These are phyloP conservation scores for Aspergillus chevalieri DNA, from an alignment of 2,329 filamentous ascomycete genomes.

Conservation along the genomic window DNA sequence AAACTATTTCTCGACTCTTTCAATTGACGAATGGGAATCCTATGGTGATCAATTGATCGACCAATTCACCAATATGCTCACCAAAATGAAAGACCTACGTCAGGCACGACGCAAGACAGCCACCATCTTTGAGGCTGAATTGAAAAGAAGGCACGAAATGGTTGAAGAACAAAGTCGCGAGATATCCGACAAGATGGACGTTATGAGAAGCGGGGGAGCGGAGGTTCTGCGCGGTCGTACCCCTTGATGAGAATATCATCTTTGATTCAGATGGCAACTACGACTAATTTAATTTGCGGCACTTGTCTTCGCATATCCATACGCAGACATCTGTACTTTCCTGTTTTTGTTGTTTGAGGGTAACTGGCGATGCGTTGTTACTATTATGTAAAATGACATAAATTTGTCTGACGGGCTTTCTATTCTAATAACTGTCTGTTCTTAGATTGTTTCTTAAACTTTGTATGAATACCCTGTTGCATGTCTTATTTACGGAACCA, in stretches of 20 bases:
- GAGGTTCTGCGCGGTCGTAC: constrained; percentile 44
- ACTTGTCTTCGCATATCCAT: background rate
- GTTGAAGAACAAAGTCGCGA: constrained; percentile 46
- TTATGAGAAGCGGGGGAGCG: constrained; percentile 51
- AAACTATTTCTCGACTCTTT: constrained; percentile 47
- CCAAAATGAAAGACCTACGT: constrained; percentile 47
- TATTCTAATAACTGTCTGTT: background rate
- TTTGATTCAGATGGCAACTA: background rate
- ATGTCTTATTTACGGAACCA: too few species aligned
- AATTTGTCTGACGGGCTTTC: background rate
- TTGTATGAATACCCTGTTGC: too few species aligned
- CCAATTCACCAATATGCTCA: constrained; percentile 47
- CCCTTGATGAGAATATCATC: constrained; percentile 10
- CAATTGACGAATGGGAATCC: constrained; percentile 55
- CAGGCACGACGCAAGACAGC: constrained; percentile 50
- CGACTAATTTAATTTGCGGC: background rate
- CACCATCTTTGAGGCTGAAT: constrained; percentile 49
- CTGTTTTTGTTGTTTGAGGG: background rate
- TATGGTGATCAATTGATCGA: constrained; percentile 57
- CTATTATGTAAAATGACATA: background rate
- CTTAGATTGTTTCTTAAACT: too few species aligned
- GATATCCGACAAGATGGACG: constrained; percentile 45
- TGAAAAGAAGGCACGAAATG: constrained; percentile 47
- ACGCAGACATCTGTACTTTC: background rate
- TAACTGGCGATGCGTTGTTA: background rate